These are phyloP conservation scores for Fusarium circinatum DNA, from an alignment of 2,329 filamentous ascomycete genomes.

Conservation along the genomic window DNA sequence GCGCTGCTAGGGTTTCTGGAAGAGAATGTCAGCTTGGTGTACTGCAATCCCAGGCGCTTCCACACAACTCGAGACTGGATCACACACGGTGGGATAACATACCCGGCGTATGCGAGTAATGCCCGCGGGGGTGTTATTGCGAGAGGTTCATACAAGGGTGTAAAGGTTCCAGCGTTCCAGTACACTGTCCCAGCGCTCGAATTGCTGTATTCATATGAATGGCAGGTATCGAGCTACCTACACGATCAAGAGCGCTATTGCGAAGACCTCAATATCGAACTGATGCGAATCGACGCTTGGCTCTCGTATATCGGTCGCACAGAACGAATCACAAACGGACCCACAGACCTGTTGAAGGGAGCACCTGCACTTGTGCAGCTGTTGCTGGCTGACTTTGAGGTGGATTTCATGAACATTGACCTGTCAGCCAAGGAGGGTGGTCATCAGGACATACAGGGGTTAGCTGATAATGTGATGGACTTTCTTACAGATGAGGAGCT, in stretches of 20 bases:
- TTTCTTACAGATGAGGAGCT: background rate
- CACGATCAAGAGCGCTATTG: background rate
- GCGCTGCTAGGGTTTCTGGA: background rate
- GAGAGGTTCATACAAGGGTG: background rate
- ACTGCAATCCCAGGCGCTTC: fast-evolving
- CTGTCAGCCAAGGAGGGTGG: background rate
- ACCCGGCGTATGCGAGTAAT: background rate
- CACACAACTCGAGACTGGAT: background rate
- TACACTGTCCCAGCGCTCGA: background rate
- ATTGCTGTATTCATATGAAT: background rate
- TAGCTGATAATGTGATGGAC: background rate
- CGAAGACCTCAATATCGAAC: background rate
- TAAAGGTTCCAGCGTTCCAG: background rate
- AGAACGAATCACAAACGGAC: background rate
- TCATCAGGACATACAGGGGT: background rate
- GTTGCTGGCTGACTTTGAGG: background rate
- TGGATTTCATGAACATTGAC: background rate
- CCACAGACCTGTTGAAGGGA: background rate
- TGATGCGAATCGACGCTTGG: background rate
- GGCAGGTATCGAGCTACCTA: background rate
- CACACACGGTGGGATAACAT: background rate
- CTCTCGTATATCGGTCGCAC: background rate
- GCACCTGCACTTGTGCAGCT: background rate
- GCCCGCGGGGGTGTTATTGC: background rate
- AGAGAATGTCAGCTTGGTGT: background rate